Conservation (phyloP, 192 early-diverging fungal genomes). For the Linnemannia schmuckeri region DNA sequence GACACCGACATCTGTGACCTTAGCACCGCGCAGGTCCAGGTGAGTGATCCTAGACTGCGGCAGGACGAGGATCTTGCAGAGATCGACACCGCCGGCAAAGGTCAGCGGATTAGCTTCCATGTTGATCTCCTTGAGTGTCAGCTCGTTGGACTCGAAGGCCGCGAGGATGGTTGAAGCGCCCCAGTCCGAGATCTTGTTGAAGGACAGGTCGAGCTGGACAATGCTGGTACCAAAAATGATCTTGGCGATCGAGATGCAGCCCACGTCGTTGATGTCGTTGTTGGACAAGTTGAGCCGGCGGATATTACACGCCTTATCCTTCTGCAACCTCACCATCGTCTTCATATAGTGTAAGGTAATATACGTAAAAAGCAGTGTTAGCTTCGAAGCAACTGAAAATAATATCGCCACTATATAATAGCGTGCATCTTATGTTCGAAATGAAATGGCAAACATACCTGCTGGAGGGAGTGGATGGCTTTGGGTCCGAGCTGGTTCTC, state of each 20-base stretch:
- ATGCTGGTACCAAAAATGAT: slow-evolving; percentile 28
- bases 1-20: slow-evolving; percentile 51
- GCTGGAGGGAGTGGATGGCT: slow-evolving; percentile 37
- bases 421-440: not conserved
- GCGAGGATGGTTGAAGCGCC: slow-evolving; percentile 49
- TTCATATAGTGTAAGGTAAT: not conserved
- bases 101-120: slow-evolving; percentile 39
- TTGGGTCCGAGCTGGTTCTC: slow-evolving; percentile 47
- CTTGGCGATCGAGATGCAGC: slow-evolving; percentile 52
- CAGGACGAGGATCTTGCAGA: slow-evolving; percentile 50
- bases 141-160: slow-evolving; percentile 46
- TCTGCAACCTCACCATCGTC: slow-evolving; percentile 44
- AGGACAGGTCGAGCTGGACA: slow-evolving; percentile 35
- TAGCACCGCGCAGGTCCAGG: slow-evolving; percentile 44
- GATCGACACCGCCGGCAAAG: slow-evolving; percentile 38
- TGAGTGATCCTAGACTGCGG: slow-evolving; percentile 38
- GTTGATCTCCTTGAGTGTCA: slow-evolving; percentile 40
- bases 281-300: slow-evolving; percentile 38
- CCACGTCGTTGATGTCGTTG: slow-evolving; percentile 51
- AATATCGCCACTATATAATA: not conserved
- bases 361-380: not conserved
- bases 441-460: slow-evolving; percentile 16
- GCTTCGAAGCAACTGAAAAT: not conserved
- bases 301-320: slow-evolving; percentile 46
- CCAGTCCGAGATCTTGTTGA: slow-evolving; percentile 54